Conservation (phyloP, 2,329 filamentous ascomycete genomes). For the Mycosphaerella sp. region DNA sequence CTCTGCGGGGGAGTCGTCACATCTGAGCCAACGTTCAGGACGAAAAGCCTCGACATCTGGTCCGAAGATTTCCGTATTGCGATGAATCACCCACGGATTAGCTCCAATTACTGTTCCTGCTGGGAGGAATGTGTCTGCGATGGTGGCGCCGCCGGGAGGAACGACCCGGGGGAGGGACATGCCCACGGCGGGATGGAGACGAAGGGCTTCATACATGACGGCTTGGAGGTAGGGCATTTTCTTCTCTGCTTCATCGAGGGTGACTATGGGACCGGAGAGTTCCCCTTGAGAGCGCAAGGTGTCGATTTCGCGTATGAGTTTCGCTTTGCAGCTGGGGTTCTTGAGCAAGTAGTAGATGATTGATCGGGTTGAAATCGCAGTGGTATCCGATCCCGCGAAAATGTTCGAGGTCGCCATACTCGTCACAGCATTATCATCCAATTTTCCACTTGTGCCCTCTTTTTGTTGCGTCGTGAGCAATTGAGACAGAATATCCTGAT, state of each 20-base stretch:
- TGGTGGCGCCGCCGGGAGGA: conserved; percentile 34
- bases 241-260: conserved; percentile 28
- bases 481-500: conserved; percentile 1
- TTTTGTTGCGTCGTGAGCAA: not conserved
- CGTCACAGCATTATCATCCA: not conserved
- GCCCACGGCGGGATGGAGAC: conserved; percentile 41
- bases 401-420: conserved; percentile 28
- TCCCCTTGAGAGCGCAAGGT: conserved; percentile 19
- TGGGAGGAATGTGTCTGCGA: conserved; percentile 34
- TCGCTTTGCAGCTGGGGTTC: conserved; percentile 29
- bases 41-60: conserved; percentile 32
- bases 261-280: conserved; percentile 29
- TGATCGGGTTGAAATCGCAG: conserved; percentile 36
- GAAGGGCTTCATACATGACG: conserved; percentile 40
- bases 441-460: not conserved
- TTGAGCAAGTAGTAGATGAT: conserved; percentile 37
- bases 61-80: conserved; percentile 29
- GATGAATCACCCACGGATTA: conserved; percentile 33
- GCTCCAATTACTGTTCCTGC: conserved; percentile 27
- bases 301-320: conserved; percentile 34
- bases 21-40: conserved; percentile 34
- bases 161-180: conserved; percentile 36
- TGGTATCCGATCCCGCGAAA: conserved; percentile 40
- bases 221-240: conserved; percentile 40
- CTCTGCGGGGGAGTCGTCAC: conserved; percentile 6